Evolutionary conservation across 106 monocot genomes (phyloP).

Genomic region (Narthecium ossifragum): DNA sequence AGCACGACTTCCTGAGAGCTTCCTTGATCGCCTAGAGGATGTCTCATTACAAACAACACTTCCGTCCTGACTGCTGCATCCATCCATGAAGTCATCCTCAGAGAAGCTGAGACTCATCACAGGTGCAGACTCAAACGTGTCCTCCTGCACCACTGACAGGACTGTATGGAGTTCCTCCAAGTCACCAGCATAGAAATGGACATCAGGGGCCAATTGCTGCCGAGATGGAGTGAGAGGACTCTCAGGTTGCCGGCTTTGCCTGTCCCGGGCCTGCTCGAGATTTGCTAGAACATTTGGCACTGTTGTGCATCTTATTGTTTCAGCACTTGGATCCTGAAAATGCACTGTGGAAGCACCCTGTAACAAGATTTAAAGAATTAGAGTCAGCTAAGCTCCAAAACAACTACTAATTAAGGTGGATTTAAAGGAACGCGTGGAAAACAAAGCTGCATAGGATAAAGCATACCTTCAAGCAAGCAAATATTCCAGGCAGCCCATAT

Average conservation of each 20-base stretch:
- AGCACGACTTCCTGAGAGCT: conserved; percentile 83
- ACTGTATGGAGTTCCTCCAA: conserved; percentile 78
- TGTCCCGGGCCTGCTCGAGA: conserved; percentile 70
- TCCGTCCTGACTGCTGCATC: conserved; percentile 66
- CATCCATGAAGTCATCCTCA: conserved; percentile 80
- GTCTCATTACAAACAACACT: conserved; percentile 46
- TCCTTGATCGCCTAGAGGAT: conserved; percentile 54
- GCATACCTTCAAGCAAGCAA: conserved; percentile 86
- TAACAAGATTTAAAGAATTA: neutral
- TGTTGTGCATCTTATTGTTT: conserved; percentile 72
- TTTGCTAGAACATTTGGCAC: conserved; percentile 83
- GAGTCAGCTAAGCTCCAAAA: neutral
- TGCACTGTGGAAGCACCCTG: conserved; percentile 90
- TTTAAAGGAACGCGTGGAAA: neutral
- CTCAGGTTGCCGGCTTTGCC: conserved; percentile 56
- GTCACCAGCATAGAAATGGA: conserved; percentile 83
- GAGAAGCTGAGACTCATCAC: conserved; percentile 52
- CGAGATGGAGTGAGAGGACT: conserved; percentile 73
- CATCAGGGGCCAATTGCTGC: conserved; percentile 51
- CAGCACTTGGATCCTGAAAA: conserved; percentile 90
- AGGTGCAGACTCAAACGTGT: conserved; percentile 20
- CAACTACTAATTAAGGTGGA: too few relatives aligned
- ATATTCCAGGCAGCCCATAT: conserved; percentile 77
- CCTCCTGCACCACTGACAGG: conserved; percentile 50
- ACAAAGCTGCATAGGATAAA: neutral